phyloP scores from a whole-genome alignment of 192 early-diverging fungal genomes.

The Coemansia asiatica region DNA sequence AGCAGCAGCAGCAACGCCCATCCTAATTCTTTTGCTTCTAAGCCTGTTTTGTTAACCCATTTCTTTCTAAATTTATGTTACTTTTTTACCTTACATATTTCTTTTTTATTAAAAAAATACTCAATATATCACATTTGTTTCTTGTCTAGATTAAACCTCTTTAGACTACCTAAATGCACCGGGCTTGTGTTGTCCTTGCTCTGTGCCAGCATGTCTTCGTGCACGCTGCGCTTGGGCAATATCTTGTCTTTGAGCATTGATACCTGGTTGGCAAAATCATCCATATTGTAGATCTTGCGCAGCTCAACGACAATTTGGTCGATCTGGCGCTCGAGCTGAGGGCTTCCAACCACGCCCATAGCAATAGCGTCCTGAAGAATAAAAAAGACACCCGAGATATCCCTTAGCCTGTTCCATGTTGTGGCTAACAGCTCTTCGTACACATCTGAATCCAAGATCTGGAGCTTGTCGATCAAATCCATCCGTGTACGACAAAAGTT shows the following conservation, averaged over 20 bases:
- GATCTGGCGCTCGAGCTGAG: conserved; percentile 25
- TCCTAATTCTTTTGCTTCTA: conserved; percentile 16
- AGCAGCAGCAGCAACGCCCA: conserved; percentile 26
- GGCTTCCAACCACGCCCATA: conserved; percentile 20
- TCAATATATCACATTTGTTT: no score
- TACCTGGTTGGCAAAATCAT: conserved; percentile 12
- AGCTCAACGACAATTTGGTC: conserved; percentile 32
- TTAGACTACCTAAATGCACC: no score
- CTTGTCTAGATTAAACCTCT: no score
- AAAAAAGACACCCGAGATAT: conserved; percentile 23
- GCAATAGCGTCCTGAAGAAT: conserved; percentile 31
- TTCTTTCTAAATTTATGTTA: no score
- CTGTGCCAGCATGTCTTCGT: no score
- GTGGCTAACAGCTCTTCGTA: conserved; percentile 39
- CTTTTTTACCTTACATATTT: neutral
- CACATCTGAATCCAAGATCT: conserved; percentile 21
- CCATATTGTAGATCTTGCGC: conserved; percentile 26
- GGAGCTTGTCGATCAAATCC: conserved; percentile 24
- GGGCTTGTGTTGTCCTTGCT: no score
- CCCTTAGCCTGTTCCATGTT: conserved; percentile 28
- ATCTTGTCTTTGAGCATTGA: conserved; percentile 18
- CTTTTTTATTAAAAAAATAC: neutral
- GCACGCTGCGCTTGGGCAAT: neutral
- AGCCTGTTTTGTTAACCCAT: neutral
- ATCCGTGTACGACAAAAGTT: conserved; percentile 29